A percentile compares a stretch with the other conserved stretches of the same genome.
phyloP scores from a whole-genome alignment of 495 filamentous ascomycete species.

The Melanomma pulvis-pyrius region DNA sequence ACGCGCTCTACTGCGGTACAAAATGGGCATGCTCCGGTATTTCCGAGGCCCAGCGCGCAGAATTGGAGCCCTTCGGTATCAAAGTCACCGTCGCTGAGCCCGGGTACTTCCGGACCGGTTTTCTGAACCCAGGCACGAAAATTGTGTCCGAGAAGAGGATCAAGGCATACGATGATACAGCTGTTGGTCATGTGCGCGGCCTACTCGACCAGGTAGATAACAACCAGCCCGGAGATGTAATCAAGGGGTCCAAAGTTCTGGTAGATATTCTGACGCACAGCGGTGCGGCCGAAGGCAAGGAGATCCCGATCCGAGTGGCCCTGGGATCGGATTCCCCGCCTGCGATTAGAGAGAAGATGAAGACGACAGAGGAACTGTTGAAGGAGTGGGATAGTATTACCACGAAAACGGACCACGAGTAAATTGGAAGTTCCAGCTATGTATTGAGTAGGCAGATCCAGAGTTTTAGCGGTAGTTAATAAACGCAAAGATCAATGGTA shows the following conservation, averaged over 20 bases:
- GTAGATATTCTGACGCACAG: slow-evolving; percentile 53
- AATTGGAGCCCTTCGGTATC: slow-evolving; percentile 54
- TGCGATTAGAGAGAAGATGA: slow-evolving; percentile 45
- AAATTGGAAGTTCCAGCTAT: background rate
- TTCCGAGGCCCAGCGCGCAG: slow-evolving; percentile 52
- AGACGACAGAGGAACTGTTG: slow-evolving; percentile 44
- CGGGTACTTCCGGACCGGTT: slow-evolving; percentile 55
- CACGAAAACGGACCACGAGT: slow-evolving; percentile 47
- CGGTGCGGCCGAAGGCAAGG: slow-evolving; percentile 46
- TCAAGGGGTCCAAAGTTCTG: slow-evolving; percentile 53
- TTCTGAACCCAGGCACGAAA: slow-evolving; percentile 39
- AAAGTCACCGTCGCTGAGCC: slow-evolving; percentile 52
- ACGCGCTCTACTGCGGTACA: slow-evolving; percentile 54
- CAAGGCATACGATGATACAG: slow-evolving; percentile 32
- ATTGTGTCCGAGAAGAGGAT: slow-evolving; percentile 20
- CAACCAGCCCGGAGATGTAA: slow-evolving; percentile 54
- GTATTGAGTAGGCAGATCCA: background rate
- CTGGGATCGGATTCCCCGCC: slow-evolving; percentile 52
- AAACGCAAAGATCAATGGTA: background rate
- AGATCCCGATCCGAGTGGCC: slow-evolving; percentile 50
- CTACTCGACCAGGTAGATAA: slow-evolving; percentile 21
- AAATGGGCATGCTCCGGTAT: slow-evolving; percentile 54
- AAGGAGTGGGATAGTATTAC: slow-evolving; percentile 49
- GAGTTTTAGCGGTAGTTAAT: background rate
- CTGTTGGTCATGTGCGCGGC: slow-evolving; percentile 11